Base-by-base conservation (phyloP, 768 basidiomycete species). In the Leucocoprinus leucothites region DNA sequence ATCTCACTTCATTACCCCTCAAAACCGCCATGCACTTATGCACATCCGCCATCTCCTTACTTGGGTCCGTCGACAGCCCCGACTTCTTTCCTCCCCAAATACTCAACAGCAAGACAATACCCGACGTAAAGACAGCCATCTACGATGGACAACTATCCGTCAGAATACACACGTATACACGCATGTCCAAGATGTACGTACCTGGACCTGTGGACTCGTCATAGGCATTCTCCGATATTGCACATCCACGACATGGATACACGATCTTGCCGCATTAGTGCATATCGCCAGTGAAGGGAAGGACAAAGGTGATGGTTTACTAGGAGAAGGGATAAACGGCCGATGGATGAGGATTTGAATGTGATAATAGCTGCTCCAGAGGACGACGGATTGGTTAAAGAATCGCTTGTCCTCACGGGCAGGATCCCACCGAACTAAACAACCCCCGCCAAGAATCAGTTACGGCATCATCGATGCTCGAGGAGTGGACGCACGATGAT, bases 191-290 rank as follows among this genome's bases (percentile, higher is more conserved):
- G 28, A n/a, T n/a, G n/a, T n/a, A 25, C 55, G 74, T 74, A 65
- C 38, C 38, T 75, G 73, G 11, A 71, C 46, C 7, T 72, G 69
- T 9, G 74, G 73, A 31, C 67, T 56, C 0, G 69, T 63, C 13
- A 64, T 51, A 2, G 53, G 48, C n/a, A 60, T 67, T 5, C 79
- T 70, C 48, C 64, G 70, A 47, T 76, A 69, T 49, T 81, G 77
- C 2, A 81, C 70, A 60, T 92, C 88, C 35, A 89, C 71, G 19
- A 97, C 79, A 61, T 91, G 91, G n/a, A 81, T 84, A 53, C 85
- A 89, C 1, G 89, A 89, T 18, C 93, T 76, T 0, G 93, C 90
- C 0, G 94, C 86, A 56, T 93, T 81, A 9, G 89, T 82, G 67
- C 86, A 91, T 51, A 88, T 90, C 0, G 87, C 85, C 19, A 89